These are phyloP conservation scores for Xylariales sp. DNA, from an alignment of 2,329 filamentous ascomycete species.

Conservation along the genomic window DNA sequence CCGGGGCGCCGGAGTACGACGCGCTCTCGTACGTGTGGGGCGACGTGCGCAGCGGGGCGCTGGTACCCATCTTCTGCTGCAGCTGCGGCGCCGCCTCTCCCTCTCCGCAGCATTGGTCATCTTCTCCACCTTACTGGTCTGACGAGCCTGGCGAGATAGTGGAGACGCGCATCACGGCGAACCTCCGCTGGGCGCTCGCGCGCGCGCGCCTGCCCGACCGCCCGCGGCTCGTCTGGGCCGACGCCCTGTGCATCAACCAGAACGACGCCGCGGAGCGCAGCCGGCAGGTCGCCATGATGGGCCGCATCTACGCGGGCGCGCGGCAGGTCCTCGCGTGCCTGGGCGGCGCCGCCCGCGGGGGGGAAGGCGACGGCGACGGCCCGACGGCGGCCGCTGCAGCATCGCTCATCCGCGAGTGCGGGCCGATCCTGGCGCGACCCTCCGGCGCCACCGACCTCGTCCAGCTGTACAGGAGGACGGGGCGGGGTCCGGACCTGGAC, in stretches of 20 bases:
- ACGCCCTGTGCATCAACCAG: conserved; percentile 29
- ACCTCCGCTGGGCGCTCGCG: conserved; percentile 1
- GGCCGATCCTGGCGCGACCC: neutral
- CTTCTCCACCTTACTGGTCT: too few relatives aligned
- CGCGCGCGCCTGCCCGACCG: neutral
- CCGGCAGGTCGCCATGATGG: conserved; percentile 23
- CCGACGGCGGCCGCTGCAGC: neutral
- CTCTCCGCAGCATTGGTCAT: too few relatives aligned
- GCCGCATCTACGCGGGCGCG: conserved; percentile 20
- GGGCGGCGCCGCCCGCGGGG: neutral
- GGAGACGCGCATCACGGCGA: neutral
- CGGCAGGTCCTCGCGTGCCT: conserved; percentile 18
- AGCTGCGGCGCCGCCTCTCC: neutral
- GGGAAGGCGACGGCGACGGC: too few relatives aligned
- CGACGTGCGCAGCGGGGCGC: neutral
- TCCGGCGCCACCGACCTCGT: neutral
- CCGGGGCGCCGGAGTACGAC: conserved; percentile 3
- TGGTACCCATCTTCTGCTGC: conserved; percentile 2
- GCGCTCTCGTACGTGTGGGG: conserved; percentile 6
- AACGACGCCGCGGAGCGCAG: conserved; percentile 16
- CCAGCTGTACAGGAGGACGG: neutral
- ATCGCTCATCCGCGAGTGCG: neutral
- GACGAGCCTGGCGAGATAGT: too few relatives aligned
- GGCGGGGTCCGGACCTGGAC: neutral
- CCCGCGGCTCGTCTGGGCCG: conserved; percentile 18